A percentile compares a stretch with the other conserved stretches of the same genome.
phyloP scores from a whole-genome alignment of 2,329 filamentous ascomycete genomes.

The Didymellaceae sp. region DNA sequence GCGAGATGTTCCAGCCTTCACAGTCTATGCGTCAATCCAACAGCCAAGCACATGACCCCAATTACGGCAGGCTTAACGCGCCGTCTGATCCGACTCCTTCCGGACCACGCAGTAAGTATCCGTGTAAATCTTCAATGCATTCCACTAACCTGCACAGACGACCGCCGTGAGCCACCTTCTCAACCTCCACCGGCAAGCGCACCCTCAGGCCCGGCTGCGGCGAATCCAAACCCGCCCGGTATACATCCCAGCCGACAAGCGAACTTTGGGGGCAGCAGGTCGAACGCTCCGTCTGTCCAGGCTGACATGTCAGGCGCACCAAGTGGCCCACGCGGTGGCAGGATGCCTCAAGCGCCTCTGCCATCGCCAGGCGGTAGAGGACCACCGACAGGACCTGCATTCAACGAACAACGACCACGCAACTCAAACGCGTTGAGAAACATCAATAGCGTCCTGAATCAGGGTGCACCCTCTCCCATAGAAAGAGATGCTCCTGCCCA shows the following conservation, averaged over 20 bases:
- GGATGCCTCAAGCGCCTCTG: slow-evolving; percentile 33
- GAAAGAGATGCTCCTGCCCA: slow-evolving; percentile 29
- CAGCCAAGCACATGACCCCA: slow-evolving; percentile 51
- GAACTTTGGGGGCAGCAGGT: slow-evolving; percentile 8
- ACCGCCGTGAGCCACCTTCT: slow-evolving; percentile 36
- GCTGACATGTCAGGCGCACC: slow-evolving; percentile 43
- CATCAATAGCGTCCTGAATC: slow-evolving; percentile 41
- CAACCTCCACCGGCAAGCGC: slow-evolving; percentile 40
- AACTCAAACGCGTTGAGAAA: slow-evolving; percentile 30
- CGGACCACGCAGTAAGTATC: slow-evolving; percentile 58
- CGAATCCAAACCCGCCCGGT: slow-evolving; percentile 49
- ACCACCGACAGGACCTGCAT: slow-evolving; percentile 45
- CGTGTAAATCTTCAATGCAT: no score
- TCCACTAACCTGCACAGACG: slow-evolving; percentile 23
- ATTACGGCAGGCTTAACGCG: slow-evolving; percentile 57
- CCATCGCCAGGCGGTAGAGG: slow-evolving; percentile 39
- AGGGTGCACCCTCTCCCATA: slow-evolving; percentile 28
- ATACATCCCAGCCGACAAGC: slow-evolving; percentile 61
- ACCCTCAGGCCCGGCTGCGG: slow-evolving; percentile 37
- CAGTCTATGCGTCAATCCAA: slow-evolving; percentile 45
- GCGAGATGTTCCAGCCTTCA: slow-evolving; percentile 51
- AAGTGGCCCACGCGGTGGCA: slow-evolving; percentile 43
- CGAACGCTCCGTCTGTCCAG: slow-evolving; percentile 29
- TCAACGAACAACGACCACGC: slow-evolving; percentile 34
- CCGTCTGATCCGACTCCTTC: slow-evolving; percentile 59